Evolutionary conservation across 805 yeast genomes (phyloP), one percentile per base, ranked within the genome.

Genomic region (Candida ipomoeae): DNA sequence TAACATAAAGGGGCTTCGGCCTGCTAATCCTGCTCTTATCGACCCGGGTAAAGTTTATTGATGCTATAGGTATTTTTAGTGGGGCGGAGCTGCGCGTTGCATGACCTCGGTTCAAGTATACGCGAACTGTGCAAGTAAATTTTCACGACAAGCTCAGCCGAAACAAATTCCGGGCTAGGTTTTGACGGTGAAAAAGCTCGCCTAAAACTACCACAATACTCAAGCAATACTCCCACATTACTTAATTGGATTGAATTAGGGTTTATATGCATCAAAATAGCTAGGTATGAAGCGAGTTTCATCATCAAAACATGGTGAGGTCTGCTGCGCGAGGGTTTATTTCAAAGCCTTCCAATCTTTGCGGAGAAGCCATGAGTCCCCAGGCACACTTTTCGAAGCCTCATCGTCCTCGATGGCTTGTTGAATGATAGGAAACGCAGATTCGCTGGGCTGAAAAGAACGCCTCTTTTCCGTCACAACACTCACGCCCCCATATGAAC

Each of bases 401-500:
- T 56, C 61, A n/a, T 49, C 52, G 21, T 40, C 51, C 33, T 49
- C 44, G 14, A 53, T 39, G 7, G 53, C 45, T 33, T 54, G 59
- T 36, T 46, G 53, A 17, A 54, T 48, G 20, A 53, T 34, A 17
- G 56, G 49, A 17, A 46, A 47, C 8, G 47, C 47, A 26, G 48
- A n/a, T 13, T 49, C 56, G 26, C 36, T 46, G 5, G 59, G 48
- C 18, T 50, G 44, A 21, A 49, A 38, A 11, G 55, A 49, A 13
- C 61, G 55, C 34, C 50, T 47, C 31, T 48, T 57, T 6, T 57
- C 61, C n/a, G 49, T 47, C 13, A 26, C 38, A n/a, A 41, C 41
- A 8, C 52, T 50, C 41, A 48, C 51, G n/a, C 55, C 52, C 20
- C 50, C 50, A 35, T 66, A 70, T 4, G 83, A 78, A 0, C 80